phyloP scores from a whole-genome alignment of 768 basidiomycete species.

The Xerocomus spinulosus region DNA sequence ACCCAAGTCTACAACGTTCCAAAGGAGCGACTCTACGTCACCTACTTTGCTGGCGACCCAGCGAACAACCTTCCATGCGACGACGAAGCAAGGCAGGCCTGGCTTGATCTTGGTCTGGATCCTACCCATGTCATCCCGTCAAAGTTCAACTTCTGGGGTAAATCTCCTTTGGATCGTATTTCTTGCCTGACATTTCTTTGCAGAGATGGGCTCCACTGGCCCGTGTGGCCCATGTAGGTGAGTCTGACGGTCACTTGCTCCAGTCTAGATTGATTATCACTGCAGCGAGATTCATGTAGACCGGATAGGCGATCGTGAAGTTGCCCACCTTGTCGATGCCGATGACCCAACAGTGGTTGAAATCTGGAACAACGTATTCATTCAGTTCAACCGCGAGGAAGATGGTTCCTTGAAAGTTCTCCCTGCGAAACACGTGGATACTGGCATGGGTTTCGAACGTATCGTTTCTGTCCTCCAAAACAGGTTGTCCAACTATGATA shows the following conservation, averaged over 20 bases:
- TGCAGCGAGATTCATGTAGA: constrained; percentile 93
- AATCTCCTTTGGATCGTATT: neutral
- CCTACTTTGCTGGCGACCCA: constrained; percentile 96
- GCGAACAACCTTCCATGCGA: constrained; percentile 83
- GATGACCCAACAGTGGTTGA: constrained; percentile 97
- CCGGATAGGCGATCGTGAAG: constrained; percentile 96
- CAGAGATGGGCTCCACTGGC: constrained; percentile 98
- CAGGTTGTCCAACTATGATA: constrained; percentile 94
- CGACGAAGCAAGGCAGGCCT: constrained; percentile 78
- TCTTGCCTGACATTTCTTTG: constrained; percentile 4
- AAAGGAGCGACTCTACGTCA: constrained; percentile 89
- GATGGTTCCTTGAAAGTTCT: constrained; percentile 76
- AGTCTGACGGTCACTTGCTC: constrained; percentile 3
- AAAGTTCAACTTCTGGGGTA: constrained; percentile 99
- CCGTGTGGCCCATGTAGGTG: constrained; percentile 96
- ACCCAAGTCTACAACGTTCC: constrained; percentile 86
- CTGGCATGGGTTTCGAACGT: constrained; percentile 99
- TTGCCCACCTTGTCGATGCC: constrained; percentile 86
- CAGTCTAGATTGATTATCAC: constrained; percentile 2
- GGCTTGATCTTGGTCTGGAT: constrained; percentile 83
- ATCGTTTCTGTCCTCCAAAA: constrained; percentile 92
- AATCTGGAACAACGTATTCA: constrained; percentile 99
- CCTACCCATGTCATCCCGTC: constrained; percentile 91
- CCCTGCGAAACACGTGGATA: constrained; percentile 95
- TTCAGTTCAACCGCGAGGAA: constrained; percentile 95